Evolutionary conservation across 2,329 filamentous ascomycete genomes (phyloP), one percentile per base, ranked within the genome.

Genomic region (Ophiostoma angusticollis): DNA sequence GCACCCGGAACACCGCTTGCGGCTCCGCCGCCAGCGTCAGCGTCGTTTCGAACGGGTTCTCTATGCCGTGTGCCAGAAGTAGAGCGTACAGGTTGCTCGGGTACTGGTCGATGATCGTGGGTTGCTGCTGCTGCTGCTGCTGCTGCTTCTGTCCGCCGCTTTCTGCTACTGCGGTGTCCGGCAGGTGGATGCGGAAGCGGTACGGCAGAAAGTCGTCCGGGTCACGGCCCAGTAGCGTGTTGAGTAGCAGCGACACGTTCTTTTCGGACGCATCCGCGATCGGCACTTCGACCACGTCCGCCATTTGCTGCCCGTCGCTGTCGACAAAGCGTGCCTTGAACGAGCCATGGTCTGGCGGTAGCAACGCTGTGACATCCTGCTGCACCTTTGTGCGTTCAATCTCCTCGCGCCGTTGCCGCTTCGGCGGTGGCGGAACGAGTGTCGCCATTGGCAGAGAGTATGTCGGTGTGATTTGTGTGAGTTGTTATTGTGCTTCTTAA

Each of bases 1-100:
- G 86, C 18, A 96, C 91, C 52, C 81, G 79, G 66, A 95, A 96
- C 0, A 96, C 82, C 17, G 89, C 85, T 58, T 98, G 89, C 0
- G 91, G 89, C 52, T 78, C 73, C 31, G 74, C 74, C 27, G 68
- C 69, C 19, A 79, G 64, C 2, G 70, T 65, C 37, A 64, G 49
- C 1, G 60, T 62, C 3, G 58, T 52, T 52, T 76, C 72, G 46
- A 71, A 74, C 0, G 72, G 70, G 47, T 72, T 74, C 29, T 66
- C 63, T 41, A 75, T 65, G 40, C 70, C 70, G 63, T 75, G 68
- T 45, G 59, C 63, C 18, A 62, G 63, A n/a, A 76, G 59, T 13
- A 74, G 63, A 22, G 63, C 61, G 13, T 72, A 62, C 4, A 75
- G 62, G 45, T 75, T 68, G 42, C 62, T 58, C 1, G 72, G 71